Evolutionary conservation across 2,329 filamentous ascomycete genomes (phyloP).

Genomic region (Trichoderma koningii): DNA sequence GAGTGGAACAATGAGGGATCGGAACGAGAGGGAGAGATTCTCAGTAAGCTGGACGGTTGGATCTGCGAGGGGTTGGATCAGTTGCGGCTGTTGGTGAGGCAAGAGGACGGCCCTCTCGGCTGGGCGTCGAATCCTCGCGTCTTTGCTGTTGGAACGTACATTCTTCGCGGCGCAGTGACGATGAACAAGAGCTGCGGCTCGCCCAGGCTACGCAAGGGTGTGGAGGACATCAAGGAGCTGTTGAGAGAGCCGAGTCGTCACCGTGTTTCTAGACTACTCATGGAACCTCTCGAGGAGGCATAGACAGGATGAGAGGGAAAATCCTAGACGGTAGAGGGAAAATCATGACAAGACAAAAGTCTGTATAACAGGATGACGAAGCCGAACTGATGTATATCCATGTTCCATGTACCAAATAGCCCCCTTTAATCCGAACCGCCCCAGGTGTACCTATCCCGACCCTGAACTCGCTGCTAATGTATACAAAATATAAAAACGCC

Average conservation of each 20-base stretch:
- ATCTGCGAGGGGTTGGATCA: constrained; percentile 44
- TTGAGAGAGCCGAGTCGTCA: constrained; percentile 19
- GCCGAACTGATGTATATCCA: not conserved
- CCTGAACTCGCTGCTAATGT: constrained; percentile 4
- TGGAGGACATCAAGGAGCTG: constrained; percentile 20
- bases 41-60: constrained; percentile 49
- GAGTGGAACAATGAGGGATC: constrained; percentile 28
- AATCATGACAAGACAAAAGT: not conserved
- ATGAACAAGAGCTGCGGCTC: constrained; percentile 33
- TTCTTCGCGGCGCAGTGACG: constrained; percentile 46
- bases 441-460: not conserved
- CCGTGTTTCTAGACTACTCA: constrained; percentile 38
- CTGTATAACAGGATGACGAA: not conserved
- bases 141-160: constrained; percentile 60
- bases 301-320: not conserved
- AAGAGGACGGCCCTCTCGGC: constrained; percentile 67
- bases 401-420: not conserved
- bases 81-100: constrained; percentile 46
- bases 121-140: constrained; percentile 70
- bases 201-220: constrained; percentile 27
- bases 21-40: constrained; percentile 27
- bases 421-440: not conserved
- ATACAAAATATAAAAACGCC: not conserved
- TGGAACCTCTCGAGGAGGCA: constrained; percentile 21
- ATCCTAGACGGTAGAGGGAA: not conserved